A percentile compares a stretch with the other conserved stretches of the same genome.
Evolutionary conservation across 768 basidiomycete species (phyloP).

Genomic region (Lactarius hatsudake): DNA sequence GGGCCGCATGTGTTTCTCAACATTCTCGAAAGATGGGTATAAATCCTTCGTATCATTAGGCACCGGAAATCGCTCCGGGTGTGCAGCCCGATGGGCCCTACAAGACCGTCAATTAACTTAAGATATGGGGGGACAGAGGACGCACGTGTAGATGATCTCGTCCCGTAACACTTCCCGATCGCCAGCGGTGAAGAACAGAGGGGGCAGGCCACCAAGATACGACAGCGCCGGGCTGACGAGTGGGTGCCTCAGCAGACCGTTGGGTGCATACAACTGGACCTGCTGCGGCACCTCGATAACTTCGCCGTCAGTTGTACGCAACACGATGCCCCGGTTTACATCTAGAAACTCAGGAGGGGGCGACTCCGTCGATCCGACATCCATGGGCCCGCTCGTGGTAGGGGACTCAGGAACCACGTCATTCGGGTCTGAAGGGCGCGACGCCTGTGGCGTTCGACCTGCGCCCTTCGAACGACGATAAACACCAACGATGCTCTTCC

Average conservation of each 20-base stretch:
- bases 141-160: conserved; percentile 84
- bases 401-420: conserved; percentile 27
- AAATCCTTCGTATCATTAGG: conserved; percentile 44
- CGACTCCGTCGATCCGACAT: conserved; percentile 49
- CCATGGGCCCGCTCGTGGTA: conserved; percentile 38
- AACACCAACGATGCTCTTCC: conserved; percentile 57
- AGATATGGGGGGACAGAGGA: conserved; percentile 20
- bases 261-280: conserved; percentile 84
- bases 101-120: neutral
- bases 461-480: conserved; percentile 31
- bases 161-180: conserved; percentile 92
- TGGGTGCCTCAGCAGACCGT: conserved; percentile 73
- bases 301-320: conserved; percentile 51
- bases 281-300: conserved; percentile 57
- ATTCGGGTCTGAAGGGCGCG: neutral
- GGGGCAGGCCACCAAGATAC: conserved; percentile 89
- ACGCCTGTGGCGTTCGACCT: neutral
- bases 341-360: conserved; percentile 38
- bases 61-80: conserved; percentile 66
- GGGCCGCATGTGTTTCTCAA: conserved; percentile 51
- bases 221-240: conserved; percentile 77
- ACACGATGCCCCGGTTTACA: conserved; percentile 44
- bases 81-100: conserved; percentile 88
- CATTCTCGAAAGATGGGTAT: conserved; percentile 56
- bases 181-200: conserved; percentile 78